Evolutionary conservation across 129 eudicot species (phyloP).

Genomic region (Lactuca saligna): DNA sequence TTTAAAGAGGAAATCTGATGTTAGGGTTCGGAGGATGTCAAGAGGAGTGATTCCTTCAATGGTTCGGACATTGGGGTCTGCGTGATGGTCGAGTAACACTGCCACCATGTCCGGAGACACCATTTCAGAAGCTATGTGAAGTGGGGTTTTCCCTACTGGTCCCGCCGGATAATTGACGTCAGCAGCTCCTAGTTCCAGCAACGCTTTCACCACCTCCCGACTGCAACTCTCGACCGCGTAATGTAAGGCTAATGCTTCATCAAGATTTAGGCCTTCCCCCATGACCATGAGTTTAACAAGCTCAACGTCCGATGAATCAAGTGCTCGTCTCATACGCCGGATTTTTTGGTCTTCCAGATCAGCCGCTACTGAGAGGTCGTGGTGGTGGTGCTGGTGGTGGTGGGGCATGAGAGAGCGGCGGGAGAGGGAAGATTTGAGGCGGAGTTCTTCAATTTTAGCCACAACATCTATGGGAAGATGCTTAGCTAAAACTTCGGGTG

Average conservation of each 20-base stretch:
- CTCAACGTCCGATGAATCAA: constrained; percentile 93
- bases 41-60: constrained; percentile 89
- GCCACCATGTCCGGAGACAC: constrained; percentile 99
- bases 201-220: constrained; percentile 89
- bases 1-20: constrained; percentile 86
- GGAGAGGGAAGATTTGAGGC: constrained; percentile 65
- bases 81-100: constrained; percentile 92
- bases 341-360: constrained; percentile 91
- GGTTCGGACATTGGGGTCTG: constrained; percentile 86
- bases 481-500: constrained; percentile 85
- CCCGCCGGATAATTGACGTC: constrained; percentile 94
- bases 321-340: constrained; percentile 88
- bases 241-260: constrained; percentile 84
- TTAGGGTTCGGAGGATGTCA: constrained; percentile 81
- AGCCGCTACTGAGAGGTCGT: constrained; percentile 46
- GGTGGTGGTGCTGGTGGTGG: constrained; percentile 58
- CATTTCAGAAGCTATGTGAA: constrained; percentile 93
- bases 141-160: constrained; percentile 87
- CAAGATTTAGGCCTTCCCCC: constrained; percentile 97
- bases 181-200: constrained; percentile 91
- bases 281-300: constrained; percentile 99
- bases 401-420: constrained; percentile 61
- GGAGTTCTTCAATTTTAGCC: constrained; percentile 80
- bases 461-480: constrained; percentile 86
- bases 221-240: constrained; percentile 89